Conservation (phyloP, 2,329 filamentous ascomycete genomes). For the Pseudopithomyces maydicus region DNA sequence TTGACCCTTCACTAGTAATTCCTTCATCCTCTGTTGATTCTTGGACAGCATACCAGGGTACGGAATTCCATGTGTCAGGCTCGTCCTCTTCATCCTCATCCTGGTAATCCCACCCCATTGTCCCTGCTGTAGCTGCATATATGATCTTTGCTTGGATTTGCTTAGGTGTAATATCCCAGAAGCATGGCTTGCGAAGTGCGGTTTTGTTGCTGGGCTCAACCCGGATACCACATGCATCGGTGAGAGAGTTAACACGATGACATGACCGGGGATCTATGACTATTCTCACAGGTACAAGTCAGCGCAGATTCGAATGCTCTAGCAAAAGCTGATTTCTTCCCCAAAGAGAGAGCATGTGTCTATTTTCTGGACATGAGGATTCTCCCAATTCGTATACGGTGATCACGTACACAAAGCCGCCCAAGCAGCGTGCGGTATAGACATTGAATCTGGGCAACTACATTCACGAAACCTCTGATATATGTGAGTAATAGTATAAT, state of each 20-base stretch:
- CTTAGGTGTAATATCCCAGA: conserved; percentile 15
- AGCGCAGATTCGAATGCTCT: no score
- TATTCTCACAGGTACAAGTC: no score
- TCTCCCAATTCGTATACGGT: no score
- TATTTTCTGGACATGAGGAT: no score
- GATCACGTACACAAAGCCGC: conserved; percentile 20
- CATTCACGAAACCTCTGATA: conserved; percentile 16
- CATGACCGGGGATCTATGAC: conserved; percentile 32
- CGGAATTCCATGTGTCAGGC: no score
- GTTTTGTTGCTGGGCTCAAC: background rate
- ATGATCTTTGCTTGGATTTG: background rate
- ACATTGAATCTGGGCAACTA: conserved; percentile 14
- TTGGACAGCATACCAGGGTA: no score
- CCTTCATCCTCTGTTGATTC: background rate
- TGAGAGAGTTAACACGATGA: conserved; percentile 5
- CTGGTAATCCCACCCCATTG: no score
- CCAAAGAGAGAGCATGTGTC: no score
- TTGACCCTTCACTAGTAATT: background rate
- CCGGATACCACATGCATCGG: conserved; percentile 17
- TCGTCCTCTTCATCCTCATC: background rate
- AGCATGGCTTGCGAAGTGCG: background rate
- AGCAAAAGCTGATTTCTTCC: no score
- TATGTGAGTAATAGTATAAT: background rate
- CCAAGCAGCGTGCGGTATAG: conserved; percentile 33
- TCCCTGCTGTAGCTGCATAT: background rate